phyloP scores from a whole-genome alignment of 2,329 filamentous ascomycete species.

The Fusarium sp. region DNA sequence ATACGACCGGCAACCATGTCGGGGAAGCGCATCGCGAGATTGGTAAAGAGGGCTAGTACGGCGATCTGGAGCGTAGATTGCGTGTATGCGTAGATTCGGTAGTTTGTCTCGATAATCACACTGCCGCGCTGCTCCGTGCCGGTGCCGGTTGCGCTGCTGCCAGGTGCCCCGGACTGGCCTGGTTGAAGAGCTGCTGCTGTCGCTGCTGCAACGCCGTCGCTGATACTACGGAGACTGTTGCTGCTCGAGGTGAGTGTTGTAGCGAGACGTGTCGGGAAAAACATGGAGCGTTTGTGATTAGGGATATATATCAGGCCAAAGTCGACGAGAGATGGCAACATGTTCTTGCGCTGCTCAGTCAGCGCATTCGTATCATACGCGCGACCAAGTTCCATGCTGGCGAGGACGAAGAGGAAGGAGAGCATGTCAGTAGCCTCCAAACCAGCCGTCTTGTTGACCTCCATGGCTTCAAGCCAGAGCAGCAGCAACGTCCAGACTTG shows the following conservation, averaged over 20 bases:
- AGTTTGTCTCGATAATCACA: conserved; percentile 98
- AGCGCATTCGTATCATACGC: conserved; percentile 90
- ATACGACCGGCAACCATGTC: conserved; percentile 95
- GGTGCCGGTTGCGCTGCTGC: conserved; percentile 52
- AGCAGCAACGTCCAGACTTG: conserved; percentile 97
- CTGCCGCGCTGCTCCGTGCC: conserved; percentile 74
- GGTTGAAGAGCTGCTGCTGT: conserved; percentile 60
- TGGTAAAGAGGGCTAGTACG: conserved; percentile 89
- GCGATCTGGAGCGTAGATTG: conserved; percentile 94
- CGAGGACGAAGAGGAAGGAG: conserved; percentile 95
- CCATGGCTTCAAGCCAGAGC: conserved; percentile 89
- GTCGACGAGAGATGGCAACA: conserved; percentile 90
- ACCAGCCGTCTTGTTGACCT: conserved; percentile 67
- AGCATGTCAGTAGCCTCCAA: conserved; percentile 95
- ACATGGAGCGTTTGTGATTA: conserved; percentile 68
- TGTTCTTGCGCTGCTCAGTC: conserved; percentile 83
- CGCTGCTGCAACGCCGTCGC: conserved; percentile 76
- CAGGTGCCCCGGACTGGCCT: conserved; percentile 54
- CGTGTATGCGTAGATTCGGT: conserved; percentile 97
- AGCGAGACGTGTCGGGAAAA: conserved; percentile 93
- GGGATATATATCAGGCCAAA: conserved; percentile 91
- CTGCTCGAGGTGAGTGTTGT: conserved; percentile 89
- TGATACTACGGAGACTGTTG: conserved; percentile 77
- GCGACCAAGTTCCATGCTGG: conserved; percentile 89
- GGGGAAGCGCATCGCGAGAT: conserved; percentile 89